Conservation (phyloP, 179 eudicot species). For the Gypsophila paniculata region DNA sequence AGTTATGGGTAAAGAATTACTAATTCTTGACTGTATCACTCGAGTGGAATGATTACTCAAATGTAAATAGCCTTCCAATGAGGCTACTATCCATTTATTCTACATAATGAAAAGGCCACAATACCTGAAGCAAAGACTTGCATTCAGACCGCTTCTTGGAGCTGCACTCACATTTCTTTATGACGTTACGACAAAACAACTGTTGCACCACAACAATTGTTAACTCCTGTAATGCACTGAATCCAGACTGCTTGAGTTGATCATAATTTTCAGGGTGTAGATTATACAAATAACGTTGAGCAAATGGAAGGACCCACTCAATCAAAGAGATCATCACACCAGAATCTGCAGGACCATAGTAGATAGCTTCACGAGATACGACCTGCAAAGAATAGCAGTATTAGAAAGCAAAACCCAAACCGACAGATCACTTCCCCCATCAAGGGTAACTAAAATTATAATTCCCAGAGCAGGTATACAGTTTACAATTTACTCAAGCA, state of each 20-base stretch:
- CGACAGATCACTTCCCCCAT: background rate
- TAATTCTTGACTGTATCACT: background rate
- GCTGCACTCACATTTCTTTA: constrained; percentile 42
- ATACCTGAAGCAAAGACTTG: constrained; percentile 82
- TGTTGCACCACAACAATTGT: constrained; percentile 67
- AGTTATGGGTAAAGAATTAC: background rate
- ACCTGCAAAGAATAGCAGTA: constrained; percentile 43
- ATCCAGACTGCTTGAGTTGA: constrained; percentile 57
- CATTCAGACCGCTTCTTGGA: constrained; percentile 65
- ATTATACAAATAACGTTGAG: constrained; percentile 74
- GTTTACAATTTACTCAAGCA: too few species aligned
- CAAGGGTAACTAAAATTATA: background rate
- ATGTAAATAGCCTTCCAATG: background rate
- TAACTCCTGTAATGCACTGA: constrained; percentile 36
- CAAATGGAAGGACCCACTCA: constrained; percentile 85
- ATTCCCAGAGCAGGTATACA: too few species aligned
- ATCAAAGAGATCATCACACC: constrained; percentile 58
- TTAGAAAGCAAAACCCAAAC: background rate
- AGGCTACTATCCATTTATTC: background rate
- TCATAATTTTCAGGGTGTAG: constrained; percentile 53
- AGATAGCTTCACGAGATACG: constrained; percentile 81
- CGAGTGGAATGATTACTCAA: background rate
- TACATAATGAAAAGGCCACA: constrained; percentile 7
- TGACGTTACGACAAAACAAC: constrained; percentile 63
- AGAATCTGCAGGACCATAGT: constrained; percentile 55